These are phyloP conservation scores for Blastomyces gilchristii DNA, from an alignment of 2,329 filamentous ascomycete species.

Conservation along the genomic window DNA sequence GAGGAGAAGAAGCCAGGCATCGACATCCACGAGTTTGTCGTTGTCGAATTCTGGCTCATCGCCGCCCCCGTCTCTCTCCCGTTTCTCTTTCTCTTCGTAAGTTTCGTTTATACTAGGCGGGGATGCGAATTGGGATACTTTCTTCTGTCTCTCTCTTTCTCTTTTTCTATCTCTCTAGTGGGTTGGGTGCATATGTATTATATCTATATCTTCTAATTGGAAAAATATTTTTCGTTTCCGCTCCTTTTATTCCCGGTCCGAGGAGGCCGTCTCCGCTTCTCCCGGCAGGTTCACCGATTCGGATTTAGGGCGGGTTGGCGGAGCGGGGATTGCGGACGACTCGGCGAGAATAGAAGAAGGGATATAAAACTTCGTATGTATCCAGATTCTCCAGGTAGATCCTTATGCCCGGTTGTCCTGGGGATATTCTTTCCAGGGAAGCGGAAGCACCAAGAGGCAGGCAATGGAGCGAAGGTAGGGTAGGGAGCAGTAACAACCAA, in stretches of 20 bases:
- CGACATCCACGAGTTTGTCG: constrained; percentile 37
- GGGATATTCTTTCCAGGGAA: neutral
- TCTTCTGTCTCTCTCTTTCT: no score
- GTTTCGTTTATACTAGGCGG: no score
- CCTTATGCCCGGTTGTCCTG: neutral
- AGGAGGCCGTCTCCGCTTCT: neutral
- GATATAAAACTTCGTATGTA: neutral
- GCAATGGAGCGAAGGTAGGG: neutral
- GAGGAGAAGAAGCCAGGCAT: constrained; percentile 43
- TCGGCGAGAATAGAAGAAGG: neutral
- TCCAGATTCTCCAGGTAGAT: neutral
- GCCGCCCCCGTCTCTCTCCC: constrained; percentile 25
- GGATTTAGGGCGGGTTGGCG: neutral
- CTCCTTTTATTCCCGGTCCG: neutral
- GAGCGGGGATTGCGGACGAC: neutral
- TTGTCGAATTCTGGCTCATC: constrained; percentile 52
- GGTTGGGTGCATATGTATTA: neutral
- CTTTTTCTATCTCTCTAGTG: no score
- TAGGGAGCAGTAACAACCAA: neutral
- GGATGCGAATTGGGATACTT: no score
- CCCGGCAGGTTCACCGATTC: neutral
- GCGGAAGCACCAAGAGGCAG: neutral
- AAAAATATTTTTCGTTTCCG: neutral
- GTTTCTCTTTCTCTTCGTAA: neutral
- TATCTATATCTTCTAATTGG: neutral